Evolutionary conservation across 768 basidiomycete species (phyloP).

Genomic region (Leccinum olivaceopallidum): DNA sequence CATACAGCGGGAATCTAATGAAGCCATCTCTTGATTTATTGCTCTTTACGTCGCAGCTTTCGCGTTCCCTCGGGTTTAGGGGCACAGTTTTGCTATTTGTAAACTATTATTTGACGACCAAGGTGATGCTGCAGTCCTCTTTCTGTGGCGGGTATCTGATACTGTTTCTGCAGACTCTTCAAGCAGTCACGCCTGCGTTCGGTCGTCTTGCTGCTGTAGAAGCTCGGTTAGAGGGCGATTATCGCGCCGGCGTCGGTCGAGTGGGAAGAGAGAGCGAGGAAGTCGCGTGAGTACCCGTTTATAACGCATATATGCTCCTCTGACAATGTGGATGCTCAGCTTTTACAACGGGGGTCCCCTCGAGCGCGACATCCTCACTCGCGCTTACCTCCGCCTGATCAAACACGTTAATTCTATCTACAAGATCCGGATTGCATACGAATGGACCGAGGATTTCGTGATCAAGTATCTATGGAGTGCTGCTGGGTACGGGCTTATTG

Average conservation of each 20-base stretch:
- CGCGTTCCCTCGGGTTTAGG: slow-evolving; percentile 80
- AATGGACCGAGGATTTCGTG: slow-evolving; percentile 96
- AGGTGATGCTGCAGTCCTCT: slow-evolving; percentile 16
- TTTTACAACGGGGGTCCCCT: slow-evolving; percentile 90
- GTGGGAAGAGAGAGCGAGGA: slow-evolving; percentile 91
- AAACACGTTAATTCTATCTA: slow-evolving; percentile 91
- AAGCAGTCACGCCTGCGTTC: slow-evolving; percentile 89
- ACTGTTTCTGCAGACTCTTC: slow-evolving; percentile 46
- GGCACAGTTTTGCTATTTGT: slow-evolving; percentile 78
- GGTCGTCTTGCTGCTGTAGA: slow-evolving; percentile 87
- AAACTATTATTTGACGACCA: slow-evolving; percentile 86
- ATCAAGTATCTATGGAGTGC: slow-evolving; percentile 93
- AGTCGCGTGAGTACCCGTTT: slow-evolving; percentile 63
- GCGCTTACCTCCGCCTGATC: slow-evolving; percentile 77
- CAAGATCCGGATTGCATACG: slow-evolving; percentile 91
- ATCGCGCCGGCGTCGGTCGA: slow-evolving; percentile 81
- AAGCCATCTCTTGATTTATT: slow-evolving; percentile 91
- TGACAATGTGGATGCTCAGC: slow-evolving; percentile 35
- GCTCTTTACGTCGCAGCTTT: slow-evolving; percentile 90
- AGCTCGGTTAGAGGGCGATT: slow-evolving; percentile 88
- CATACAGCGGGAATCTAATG: slow-evolving; percentile 79
- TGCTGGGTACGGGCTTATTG: slow-evolving; percentile 85
- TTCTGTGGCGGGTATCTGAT: background rate
- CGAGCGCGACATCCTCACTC: slow-evolving; percentile 79
- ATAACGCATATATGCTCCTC: background rate